Percentiles rank a stretch among this genome's conserved stretches.
Conservation (phyloP, 176 grass and related monocot species). For the Cenchrus purpureus region DNA sequence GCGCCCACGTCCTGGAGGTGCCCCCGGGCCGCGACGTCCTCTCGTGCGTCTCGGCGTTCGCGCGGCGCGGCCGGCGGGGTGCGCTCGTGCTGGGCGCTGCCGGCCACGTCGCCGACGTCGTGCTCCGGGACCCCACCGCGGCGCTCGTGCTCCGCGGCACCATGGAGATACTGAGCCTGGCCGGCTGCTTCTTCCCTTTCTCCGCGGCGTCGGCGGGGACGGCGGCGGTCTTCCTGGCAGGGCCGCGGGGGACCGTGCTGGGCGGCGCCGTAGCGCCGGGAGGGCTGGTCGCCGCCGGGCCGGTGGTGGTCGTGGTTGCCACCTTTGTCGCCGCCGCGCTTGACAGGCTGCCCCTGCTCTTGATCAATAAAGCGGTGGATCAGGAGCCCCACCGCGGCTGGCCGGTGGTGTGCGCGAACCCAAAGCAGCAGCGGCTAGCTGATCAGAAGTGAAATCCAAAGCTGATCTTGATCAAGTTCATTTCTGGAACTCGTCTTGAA, state of each 20-base stretch:
- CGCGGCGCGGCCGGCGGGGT: conserved; percentile 35
- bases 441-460: too few species aligned
- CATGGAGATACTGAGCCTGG: conserved; percentile 54
- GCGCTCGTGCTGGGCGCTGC: conserved; percentile 51
- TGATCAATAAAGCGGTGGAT: neutral
- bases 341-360: conserved; percentile 50
- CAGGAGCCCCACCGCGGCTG: too few species aligned
- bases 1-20: conserved; percentile 61
- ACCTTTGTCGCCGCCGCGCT: conserved; percentile 56
- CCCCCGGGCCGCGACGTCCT: conserved; percentile 49
- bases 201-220: neutral
- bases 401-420: too few species aligned
- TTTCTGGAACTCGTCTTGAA: too few species aligned
- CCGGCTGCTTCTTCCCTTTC: conserved; percentile 60
- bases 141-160: conserved; percentile 40
- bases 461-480: too few species aligned
- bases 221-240: conserved; percentile 45
- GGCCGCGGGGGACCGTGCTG: conserved; percentile 47
- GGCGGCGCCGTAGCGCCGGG: conserved; percentile 48
- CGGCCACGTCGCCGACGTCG: conserved; percentile 46
- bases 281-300: conserved; percentile 57
- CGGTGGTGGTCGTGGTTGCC: conserved; percentile 59
- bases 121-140: conserved; percentile 47
- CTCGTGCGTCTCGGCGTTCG: conserved; percentile 48
- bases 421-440: too few species aligned